Evolutionary conservation across 768 basidiomycete genomes (phyloP), one percentile per base, ranked within the genome.

Genomic region (Tulasnella sp.): DNA sequence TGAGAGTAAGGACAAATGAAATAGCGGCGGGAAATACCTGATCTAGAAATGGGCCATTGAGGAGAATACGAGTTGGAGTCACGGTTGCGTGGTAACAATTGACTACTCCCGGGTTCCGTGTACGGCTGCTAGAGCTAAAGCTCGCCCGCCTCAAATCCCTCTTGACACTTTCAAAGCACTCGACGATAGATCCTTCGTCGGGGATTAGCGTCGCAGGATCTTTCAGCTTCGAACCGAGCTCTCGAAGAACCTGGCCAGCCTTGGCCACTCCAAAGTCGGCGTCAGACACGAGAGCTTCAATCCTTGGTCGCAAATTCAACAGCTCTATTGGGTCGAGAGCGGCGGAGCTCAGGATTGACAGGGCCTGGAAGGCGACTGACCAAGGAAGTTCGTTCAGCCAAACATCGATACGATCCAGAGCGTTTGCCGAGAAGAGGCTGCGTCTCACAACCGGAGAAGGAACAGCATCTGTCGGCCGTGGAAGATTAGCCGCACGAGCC

Each of bases 21-120:
- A 46, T 46, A 8, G 16, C 46, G 46, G 16, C 46, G 3, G 18
- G 14, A 75, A 50, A 9, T 37, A 80, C 75, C 34, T 60, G 76
- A 48, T 82, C 81, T 31, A 75, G 81, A 80, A 91, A 92, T 1
- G 95, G 95, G 0, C 95, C 95, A 86, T 95, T 93, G 9, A 96
- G 85, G 16, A 94, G 85, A 79, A 93, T 86, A 31, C 93, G 89
- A 12, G 93, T 93, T 0, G 95, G 95, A 0, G 93, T 93, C 54
- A 95, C 89, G 0, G 92, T 93, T 73, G 93, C 90, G 82, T 94
- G 93, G 73, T 91, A 91, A 82, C 93, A 95, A n/a, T 87, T 87
- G 83, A 94, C 92, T n/a, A 87, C 86, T 6, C 89, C 87, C 14
- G 28, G 18, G 37, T 82, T 54, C 31, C 50, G 40, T 14, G 40